phyloP scores from a whole-genome alignment of 208 protist species.

The Histomonas meleagridis region DNA sequence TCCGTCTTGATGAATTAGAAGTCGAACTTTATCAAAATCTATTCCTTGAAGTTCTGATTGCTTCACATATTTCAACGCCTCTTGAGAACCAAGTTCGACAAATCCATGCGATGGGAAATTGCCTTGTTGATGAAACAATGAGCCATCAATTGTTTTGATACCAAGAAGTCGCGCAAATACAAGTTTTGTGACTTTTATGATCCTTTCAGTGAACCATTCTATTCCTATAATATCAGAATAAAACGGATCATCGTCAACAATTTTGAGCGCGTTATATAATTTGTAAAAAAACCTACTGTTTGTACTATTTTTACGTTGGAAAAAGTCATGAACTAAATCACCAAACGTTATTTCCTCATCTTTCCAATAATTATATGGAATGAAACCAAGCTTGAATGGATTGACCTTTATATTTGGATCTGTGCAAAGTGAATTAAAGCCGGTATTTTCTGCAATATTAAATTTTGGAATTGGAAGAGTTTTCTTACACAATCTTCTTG shows the following conservation, averaged over 20 bases:
- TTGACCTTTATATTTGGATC: conserved; percentile 19
- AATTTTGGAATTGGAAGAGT: too few species aligned
- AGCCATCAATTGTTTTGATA: conserved; percentile 5
- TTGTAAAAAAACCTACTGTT: background rate
- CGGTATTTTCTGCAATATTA: too few species aligned
- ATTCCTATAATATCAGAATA: conserved; percentile 2
- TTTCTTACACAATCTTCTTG: too few species aligned
- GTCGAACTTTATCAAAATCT: background rate
- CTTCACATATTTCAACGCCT: background rate
- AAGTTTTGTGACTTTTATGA: background rate
- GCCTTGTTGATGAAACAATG: conserved; percentile 27
- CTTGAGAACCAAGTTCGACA: background rate
- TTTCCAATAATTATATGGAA: background rate
- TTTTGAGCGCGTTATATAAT: conserved; percentile 21
- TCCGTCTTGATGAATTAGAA: background rate
- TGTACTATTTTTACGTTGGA: conserved; percentile 21
- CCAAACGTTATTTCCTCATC: conserved; percentile 9
- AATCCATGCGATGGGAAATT: conserved; percentile 36
- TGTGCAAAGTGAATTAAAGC: background rate
- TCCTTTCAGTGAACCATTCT: background rate
- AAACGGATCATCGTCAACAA: background rate
- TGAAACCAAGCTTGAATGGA: conserved; percentile 5
- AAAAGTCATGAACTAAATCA: background rate
- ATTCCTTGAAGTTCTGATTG: background rate
- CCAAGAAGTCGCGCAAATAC: background rate